Conservation (phyloP, 805 yeast genomes). For the Yamadazyma philogaea region DNA sequence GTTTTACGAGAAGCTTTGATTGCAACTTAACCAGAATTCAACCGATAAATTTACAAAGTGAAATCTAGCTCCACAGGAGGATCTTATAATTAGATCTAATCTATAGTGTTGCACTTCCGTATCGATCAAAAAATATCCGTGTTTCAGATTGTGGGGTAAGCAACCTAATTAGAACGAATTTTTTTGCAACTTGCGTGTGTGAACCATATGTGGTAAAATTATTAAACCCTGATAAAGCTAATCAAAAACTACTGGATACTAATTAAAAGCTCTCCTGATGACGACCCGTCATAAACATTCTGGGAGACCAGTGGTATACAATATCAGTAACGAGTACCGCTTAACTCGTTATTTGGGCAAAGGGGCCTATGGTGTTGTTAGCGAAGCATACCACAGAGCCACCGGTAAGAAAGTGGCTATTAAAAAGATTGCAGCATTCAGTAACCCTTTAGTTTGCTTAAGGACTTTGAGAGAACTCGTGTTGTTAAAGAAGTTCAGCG, state of each 20-base stretch:
- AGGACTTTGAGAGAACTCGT: constrained; percentile 71
- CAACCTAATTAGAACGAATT: not conserved
- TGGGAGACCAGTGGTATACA: constrained; percentile 38
- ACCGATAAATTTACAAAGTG: no score
- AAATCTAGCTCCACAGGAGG: no score
- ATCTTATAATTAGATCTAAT: not conserved
- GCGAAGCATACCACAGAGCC: constrained; percentile 62
- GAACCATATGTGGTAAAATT: constrained; percentile 7
- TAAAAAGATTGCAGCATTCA: constrained; percentile 72
- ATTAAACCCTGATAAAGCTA: not conserved
- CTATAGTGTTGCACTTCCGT: not conserved
- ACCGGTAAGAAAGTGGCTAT: constrained; percentile 67
- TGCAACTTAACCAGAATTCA: not conserved
- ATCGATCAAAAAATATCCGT: not conserved
- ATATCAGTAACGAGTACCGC: constrained; percentile 60
- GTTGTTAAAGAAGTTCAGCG: constrained; percentile 56
- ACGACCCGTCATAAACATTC: not conserved
- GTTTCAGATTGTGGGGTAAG: constrained; percentile 5
- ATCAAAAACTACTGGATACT: not conserved
- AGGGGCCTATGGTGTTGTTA: constrained; percentile 82
- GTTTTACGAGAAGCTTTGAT: constrained; percentile 49
- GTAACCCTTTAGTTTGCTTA: constrained; percentile 60
- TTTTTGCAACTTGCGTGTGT: constrained; percentile 6
- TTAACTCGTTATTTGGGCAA: constrained; percentile 65
- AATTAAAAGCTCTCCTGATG: not conserved